These are phyloP conservation scores for Dioscorea zingiberensis DNA, from an alignment of 106 monocot genomes.

Conservation along the genomic window DNA sequence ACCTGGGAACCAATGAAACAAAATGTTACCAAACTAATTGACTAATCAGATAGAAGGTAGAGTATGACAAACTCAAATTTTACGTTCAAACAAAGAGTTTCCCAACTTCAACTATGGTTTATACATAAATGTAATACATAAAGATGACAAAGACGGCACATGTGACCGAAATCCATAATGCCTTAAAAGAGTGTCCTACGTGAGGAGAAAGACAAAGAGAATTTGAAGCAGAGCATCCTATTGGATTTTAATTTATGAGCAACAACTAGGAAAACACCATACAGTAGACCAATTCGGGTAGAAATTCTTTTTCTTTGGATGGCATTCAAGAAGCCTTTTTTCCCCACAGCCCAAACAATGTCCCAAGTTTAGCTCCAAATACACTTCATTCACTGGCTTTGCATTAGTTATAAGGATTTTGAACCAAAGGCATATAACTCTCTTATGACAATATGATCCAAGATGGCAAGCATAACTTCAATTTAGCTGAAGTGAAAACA, in stretches of 20 bases:
- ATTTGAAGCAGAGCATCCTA: too few relatives aligned
- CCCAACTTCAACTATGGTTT: not conserved
- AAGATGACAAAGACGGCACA: not conserved
- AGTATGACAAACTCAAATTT: not conserved
- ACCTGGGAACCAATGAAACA: slow-evolving; percentile 27
- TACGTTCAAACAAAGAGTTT: not conserved
- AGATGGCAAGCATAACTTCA: not conserved
- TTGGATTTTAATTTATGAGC: too few relatives aligned
- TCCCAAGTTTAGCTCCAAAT: too few relatives aligned
- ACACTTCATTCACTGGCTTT: too few relatives aligned
- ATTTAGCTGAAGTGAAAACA: not conserved
- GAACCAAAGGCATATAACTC: not conserved
- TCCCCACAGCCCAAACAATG: too few relatives aligned
- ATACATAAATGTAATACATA: not conserved
- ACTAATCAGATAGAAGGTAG: not conserved
- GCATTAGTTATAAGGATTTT: not conserved
- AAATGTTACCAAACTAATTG: not conserved
- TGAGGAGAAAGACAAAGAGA: too few relatives aligned
- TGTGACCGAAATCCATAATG: too few relatives aligned
- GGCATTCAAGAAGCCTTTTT: too few relatives aligned
- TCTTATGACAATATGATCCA: not conserved
- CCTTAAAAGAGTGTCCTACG: not conserved
- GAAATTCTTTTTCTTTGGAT: too few relatives aligned
- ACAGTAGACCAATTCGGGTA: too few relatives aligned
- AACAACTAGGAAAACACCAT: too few relatives aligned